These are phyloP conservation scores for Paecilomyces variotii DNA, from an alignment of 2,329 filamentous ascomycete genomes.

Conservation along the genomic window DNA sequence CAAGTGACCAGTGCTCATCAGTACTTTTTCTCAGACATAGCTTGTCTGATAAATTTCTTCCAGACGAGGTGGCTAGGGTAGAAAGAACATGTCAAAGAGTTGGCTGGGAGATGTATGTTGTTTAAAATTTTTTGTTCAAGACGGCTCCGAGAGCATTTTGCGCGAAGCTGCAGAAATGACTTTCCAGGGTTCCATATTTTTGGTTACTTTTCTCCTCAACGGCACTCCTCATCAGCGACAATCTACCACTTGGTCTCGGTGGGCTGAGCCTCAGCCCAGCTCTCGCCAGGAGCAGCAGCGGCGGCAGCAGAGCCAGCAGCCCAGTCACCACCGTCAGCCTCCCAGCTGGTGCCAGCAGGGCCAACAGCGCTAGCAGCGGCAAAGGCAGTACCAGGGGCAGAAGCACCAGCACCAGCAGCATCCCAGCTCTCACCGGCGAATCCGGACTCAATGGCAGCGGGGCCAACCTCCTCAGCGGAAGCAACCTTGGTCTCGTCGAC, in stretches of 20 bases:
- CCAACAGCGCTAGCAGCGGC: constrained; percentile 63
- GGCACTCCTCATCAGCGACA: constrained; percentile 18
- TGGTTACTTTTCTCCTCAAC: constrained; percentile 20
- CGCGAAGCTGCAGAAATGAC: constrained; percentile 7
- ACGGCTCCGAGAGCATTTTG: constrained; percentile 8
- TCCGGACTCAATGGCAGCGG: constrained; percentile 68
- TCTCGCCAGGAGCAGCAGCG: constrained; percentile 21
- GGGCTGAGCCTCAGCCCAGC: constrained; percentile 34
- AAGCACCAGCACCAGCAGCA: constrained; percentile 52
- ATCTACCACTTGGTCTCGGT: constrained; percentile 33
- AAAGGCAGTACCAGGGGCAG: constrained; percentile 55
- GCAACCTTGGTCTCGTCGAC: constrained; percentile 75
- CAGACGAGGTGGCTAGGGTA: constrained; percentile 31
- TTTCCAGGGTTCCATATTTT: constrained; percentile 14
- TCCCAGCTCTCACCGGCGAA: constrained; percentile 81
- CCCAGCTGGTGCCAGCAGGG: constrained; percentile 54
- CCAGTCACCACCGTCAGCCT: constrained; percentile 49
- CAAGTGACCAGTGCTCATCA: constrained; percentile 19
- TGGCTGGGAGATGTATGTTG: constrained; percentile 12
- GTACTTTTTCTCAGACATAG: constrained; percentile 16
- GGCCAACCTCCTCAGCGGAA: constrained; percentile 74
- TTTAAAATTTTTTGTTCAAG: constrained; percentile 11
- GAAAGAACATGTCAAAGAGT: constrained; percentile 26
- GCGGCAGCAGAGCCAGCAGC: constrained; percentile 38
- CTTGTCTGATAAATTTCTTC: constrained; percentile 16